Conservation (phyloP, 2,329 filamentous ascomycete genomes). For the Sporothrix brasiliensis region DNA sequence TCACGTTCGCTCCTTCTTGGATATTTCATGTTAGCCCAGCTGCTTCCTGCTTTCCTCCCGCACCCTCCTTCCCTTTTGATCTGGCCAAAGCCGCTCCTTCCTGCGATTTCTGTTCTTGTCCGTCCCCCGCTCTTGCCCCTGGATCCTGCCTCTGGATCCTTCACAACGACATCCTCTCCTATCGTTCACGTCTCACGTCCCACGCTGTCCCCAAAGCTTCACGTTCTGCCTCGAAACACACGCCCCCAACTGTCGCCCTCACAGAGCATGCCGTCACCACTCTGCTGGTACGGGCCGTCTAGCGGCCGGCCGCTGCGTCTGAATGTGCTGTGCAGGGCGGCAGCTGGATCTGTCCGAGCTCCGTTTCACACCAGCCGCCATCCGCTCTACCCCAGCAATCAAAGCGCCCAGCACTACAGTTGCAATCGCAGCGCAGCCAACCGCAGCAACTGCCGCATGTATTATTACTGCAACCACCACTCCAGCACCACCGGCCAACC, state of each 20-base stretch:
- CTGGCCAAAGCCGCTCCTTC: not conserved
- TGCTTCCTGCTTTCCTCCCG: not conserved
- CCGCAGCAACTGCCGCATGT: slow-evolving; percentile 24
- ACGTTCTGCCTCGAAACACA: not conserved
- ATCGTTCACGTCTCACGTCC: not conserved
- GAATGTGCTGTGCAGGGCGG: slow-evolving; percentile 19
- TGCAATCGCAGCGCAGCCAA: slow-evolving; percentile 14
- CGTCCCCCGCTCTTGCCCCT: not conserved
- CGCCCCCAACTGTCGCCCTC: slow-evolving; percentile 14
- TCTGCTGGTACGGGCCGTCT: slow-evolving; percentile 32
- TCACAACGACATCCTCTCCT: not conserved
- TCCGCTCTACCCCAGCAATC: slow-evolving; percentile 21
- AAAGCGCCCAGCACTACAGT: slow-evolving; percentile 20
- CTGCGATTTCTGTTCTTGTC: not conserved
- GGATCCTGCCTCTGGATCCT: not conserved
- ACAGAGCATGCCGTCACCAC: slow-evolving; percentile 25
- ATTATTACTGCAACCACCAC: slow-evolving; percentile 14
- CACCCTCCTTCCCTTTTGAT: not conserved
- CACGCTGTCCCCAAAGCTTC: not conserved
- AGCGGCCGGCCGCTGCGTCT: slow-evolving; percentile 29
- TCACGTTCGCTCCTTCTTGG: slow-evolving; percentile 29
- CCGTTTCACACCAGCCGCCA: slow-evolving; percentile 5
- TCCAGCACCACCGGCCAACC: slow-evolving; percentile 2
- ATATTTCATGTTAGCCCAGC: not conserved
- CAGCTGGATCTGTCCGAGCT: slow-evolving; percentile 24